Conservation (phyloP, 352 stramenopile genomes). For the Phytophthora colocasiae region DNA sequence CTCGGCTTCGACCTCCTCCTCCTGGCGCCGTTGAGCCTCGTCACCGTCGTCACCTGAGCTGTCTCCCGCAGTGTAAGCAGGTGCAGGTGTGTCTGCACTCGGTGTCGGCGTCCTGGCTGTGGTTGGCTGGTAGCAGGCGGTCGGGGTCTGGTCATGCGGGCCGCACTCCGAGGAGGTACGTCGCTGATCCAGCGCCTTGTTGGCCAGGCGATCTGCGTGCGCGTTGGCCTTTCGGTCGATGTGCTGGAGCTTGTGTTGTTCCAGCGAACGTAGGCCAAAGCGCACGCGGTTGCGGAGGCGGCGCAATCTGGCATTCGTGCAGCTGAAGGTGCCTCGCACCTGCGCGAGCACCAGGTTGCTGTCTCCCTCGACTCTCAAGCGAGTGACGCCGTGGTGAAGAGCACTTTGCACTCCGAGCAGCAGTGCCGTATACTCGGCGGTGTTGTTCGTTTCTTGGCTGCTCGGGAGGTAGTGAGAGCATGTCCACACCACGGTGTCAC, state of each 20-base stretch:
- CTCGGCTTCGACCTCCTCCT: too few species aligned
- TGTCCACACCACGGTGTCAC: conserved; percentile 13
- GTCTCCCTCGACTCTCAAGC: not conserved
- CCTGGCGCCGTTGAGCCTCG: too few species aligned
- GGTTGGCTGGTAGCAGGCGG: too few species aligned
- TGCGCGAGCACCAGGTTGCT: conserved; percentile 8
- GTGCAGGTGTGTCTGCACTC: too few species aligned
- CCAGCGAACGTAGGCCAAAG: too few species aligned
- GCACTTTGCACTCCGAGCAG: conserved; percentile 6
- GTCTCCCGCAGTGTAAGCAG: too few species aligned
- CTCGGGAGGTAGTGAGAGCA: conserved; percentile 13
- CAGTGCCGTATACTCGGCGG: conserved; percentile 16
- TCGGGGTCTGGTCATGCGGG: too few species aligned
- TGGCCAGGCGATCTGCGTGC: conserved; percentile 27
- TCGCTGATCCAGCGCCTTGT: conserved; percentile 2
- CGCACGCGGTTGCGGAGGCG: not conserved
- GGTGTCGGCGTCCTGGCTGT: too few species aligned
- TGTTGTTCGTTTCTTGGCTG: conserved; percentile 29
- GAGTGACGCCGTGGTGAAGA: not conserved
- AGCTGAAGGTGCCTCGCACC: too few species aligned
- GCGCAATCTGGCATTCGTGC: not conserved
- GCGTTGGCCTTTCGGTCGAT: conserved; percentile 25
- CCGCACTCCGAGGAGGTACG: too few species aligned
- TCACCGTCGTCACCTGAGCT: too few species aligned
- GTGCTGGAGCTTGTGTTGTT: not conserved